Conservation (phyloP, 768 basidiomycete genomes). For the Hortiboletus campestris region DNA sequence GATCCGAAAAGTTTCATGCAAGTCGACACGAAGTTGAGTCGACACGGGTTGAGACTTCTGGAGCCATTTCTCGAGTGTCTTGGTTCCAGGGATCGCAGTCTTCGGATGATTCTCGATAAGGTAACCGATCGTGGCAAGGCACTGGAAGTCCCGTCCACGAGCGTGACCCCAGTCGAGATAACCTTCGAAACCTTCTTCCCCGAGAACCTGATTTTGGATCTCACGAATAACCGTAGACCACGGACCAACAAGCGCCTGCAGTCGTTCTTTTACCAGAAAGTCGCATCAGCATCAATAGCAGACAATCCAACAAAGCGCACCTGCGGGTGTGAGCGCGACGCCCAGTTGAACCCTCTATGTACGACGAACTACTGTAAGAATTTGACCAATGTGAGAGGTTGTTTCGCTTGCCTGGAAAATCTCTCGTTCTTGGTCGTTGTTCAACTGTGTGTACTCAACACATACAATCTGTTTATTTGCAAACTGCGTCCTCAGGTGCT, state of each 20-base stretch:
- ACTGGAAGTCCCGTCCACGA: slow-evolving; percentile 48
- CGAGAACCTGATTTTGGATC: slow-evolving; percentile 37
- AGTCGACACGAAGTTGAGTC: slow-evolving; percentile 25
- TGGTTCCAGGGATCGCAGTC: slow-evolving; percentile 22
- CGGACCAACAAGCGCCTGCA: slow-evolving; percentile 49
- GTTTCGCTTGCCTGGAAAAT: slow-evolving; percentile 51
- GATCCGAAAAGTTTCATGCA: slow-evolving; percentile 35
- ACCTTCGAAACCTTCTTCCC: slow-evolving; percentile 36
- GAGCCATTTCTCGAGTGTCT: slow-evolving; percentile 39
- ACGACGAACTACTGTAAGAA: neutral
- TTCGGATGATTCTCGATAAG: slow-evolving; percentile 33
- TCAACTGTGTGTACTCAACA: slow-evolving; percentile 52
- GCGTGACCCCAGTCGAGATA: slow-evolving; percentile 43
- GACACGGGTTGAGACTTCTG: slow-evolving; percentile 27
- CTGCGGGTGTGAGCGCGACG: slow-evolving; percentile 48
- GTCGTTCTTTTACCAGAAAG: slow-evolving; percentile 37
- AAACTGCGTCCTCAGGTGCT: slow-evolving; percentile 37
- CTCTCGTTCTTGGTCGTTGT: slow-evolving; percentile 57
- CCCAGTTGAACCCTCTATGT: slow-evolving; percentile 51
- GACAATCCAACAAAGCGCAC: slow-evolving; percentile 25
- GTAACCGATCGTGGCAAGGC: slow-evolving; percentile 38
- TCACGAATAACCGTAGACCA: slow-evolving; percentile 43
- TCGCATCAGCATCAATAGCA: neutral
- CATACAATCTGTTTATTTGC: slow-evolving; percentile 47
- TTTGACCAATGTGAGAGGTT: neutral